Conservation (phyloP, 140 eudicot species). For the Eryngium alpinum region DNA sequence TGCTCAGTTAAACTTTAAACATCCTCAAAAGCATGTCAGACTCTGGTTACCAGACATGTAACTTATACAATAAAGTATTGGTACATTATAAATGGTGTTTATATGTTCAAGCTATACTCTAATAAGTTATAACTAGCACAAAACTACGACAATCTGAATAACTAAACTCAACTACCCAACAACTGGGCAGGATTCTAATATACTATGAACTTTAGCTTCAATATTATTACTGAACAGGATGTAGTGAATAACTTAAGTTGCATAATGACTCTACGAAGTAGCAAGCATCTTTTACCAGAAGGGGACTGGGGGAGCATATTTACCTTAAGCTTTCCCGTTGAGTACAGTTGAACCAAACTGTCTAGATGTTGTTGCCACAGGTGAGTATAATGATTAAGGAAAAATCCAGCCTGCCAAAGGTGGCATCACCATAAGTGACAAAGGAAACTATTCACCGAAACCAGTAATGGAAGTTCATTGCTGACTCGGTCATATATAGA, state of each 20-base stretch:
- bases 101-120: no score
- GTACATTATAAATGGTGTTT: no score
- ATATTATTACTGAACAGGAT: neutral
- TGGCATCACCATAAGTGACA: conserved; percentile 8
- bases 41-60: no score
- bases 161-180: no score
- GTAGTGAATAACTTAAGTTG: neutral
- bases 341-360: conserved; percentile 57
- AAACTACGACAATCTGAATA: no score
- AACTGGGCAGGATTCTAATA: no score
- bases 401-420: conserved; percentile 78
- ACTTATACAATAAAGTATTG: no score
- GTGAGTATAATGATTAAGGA: conserved; percentile 70
- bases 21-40: no score
- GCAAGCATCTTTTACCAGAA: neutral
- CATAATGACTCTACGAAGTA: neutral
- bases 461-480: neutral
- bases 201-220: neutral
- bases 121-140: no score
- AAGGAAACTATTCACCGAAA: neutral
- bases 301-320: neutral
- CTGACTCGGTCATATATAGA: neutral
- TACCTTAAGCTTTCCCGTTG: conserved; percentile 77
- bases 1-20: no score
- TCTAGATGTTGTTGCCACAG: conserved; percentile 86